Base-by-base conservation (phyloP, 495 filamentous ascomycete genomes). In the Neurospora terricola region DNA sequence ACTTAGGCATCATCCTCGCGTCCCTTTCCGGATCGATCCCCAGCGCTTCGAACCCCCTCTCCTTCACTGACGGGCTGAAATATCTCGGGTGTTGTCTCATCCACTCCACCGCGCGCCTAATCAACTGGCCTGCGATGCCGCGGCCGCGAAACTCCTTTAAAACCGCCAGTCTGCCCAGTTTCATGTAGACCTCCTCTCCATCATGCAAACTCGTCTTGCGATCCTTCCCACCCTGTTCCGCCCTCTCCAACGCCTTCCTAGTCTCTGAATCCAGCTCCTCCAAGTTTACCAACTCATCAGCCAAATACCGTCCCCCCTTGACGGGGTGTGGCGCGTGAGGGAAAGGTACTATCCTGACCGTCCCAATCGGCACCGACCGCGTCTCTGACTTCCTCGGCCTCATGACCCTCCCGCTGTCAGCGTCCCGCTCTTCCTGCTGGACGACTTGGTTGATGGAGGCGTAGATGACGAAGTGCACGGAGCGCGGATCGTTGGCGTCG, bases 271-370 rank as follows among this genome's bases (percentile, higher is more conserved):
- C 54, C 27, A 66, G 27, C 27, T 66, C 54, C 12, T 66, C 43
- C 1, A 38, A 8, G 72, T 74, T 74, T 69, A 76, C 73, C 27
- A 86, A 73, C 62, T 76, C 75, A 34, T 79, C 79, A 37, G 79
- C 76, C 4, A 81, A 72, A 74, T 86, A 86, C 75, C 77, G 70
- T 43, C 83, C 81, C 21, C 84, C 83, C 54, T 83, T 72, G 71
- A 78, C 79, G 16, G 86, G 87, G 72, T 93, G 89, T 4, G 88
- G 87, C 11, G 83, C 77, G 73, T 94, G 90, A 12, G 91, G 91
- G 11, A 93, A 91, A 1, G 94, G 94, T 0, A 96, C 90, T 0
- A 97, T 83, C 2, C 94, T 87, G 68, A 97, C 86, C 0, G 90
- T 91, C 8, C 88, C 94, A 43, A 94, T 88, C 5, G 93, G 90